Conservation (phyloP, 1,284 basidiomycete genomes). For the Cutaneotrichosporon sp. region DNA sequence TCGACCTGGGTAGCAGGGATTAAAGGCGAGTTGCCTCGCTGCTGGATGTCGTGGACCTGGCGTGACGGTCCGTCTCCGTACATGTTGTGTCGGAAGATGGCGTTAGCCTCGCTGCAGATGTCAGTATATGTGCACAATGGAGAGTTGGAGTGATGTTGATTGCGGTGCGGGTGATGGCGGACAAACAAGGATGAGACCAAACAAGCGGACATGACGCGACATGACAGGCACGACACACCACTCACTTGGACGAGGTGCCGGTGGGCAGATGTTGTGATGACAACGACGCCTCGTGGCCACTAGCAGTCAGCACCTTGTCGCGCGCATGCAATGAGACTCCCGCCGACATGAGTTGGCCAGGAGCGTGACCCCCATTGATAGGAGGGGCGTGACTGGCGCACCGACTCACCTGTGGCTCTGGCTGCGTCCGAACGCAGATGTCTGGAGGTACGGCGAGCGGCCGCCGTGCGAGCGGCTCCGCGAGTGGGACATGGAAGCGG, state of each 20-base stretch:
- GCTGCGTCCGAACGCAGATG: neutral
- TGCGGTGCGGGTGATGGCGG: neutral
- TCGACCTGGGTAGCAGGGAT: neutral
- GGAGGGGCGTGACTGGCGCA: neutral
- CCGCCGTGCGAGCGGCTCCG: neutral
- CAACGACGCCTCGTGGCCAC: neutral
- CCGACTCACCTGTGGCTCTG: constrained; percentile 2
- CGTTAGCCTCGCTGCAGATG: constrained; percentile 4
- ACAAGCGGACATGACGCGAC: neutral
- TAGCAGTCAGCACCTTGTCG: neutral
- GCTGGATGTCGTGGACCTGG: neutral
- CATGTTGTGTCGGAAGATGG: neutral
- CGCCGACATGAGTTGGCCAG: neutral
- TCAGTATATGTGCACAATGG: neutral
- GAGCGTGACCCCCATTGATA: neutral
- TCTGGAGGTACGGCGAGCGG: neutral
- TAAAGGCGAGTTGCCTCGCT: constrained; percentile 2
- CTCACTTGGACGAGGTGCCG: constrained; percentile 1
- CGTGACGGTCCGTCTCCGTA: neutral
- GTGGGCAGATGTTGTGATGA: neutral
- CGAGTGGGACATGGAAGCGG: constrained; percentile 1
- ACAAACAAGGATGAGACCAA: neutral
- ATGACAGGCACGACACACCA: constrained; percentile 4
- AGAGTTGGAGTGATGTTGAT: neutral
- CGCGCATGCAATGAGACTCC: neutral